Conservation (phyloP, 2,329 filamentous ascomycete species). For the Aspergillus ruber region DNA sequence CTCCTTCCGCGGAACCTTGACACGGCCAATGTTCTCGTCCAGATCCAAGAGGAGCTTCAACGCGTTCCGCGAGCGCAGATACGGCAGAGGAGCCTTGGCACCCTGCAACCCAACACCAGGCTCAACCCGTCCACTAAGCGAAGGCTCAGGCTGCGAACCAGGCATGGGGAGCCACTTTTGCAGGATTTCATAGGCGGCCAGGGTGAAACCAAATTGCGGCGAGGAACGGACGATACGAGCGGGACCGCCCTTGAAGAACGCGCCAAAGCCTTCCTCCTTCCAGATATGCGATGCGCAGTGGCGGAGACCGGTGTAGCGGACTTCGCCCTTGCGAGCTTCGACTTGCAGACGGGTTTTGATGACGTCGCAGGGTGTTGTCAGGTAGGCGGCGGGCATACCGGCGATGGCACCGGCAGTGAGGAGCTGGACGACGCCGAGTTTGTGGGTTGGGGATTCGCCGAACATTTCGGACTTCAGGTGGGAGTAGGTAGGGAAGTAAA, state of each 20-base stretch:
- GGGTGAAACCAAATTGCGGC: slow-evolving; percentile 95
- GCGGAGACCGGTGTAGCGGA: slow-evolving; percentile 75
- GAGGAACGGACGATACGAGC: slow-evolving; percentile 92
- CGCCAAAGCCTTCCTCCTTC: slow-evolving; percentile 86
- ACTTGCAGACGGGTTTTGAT: slow-evolving; percentile 99
- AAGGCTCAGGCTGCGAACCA: slow-evolving; percentile 50
- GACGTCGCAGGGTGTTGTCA: slow-evolving; percentile 95
- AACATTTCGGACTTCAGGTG: slow-evolving; percentile 93
- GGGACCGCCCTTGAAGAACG: slow-evolving; percentile 98
- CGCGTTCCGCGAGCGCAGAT: slow-evolving; percentile 74
- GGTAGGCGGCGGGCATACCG: slow-evolving; percentile 84
- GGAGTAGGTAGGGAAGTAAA: slow-evolving; percentile 96
- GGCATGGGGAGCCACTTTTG: slow-evolving; percentile 76
- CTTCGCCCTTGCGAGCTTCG: slow-evolving; percentile 92
- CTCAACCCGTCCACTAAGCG: slow-evolving; percentile 56
- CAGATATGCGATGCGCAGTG: slow-evolving; percentile 79
- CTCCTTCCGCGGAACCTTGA: slow-evolving; percentile 49
- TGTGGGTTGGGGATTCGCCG: slow-evolving; percentile 79
- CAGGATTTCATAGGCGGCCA: slow-evolving; percentile 89
- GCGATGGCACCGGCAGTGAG: slow-evolving; percentile 91
- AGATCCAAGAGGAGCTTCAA: slow-evolving; percentile 93
- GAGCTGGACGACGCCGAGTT: slow-evolving; percentile 82
- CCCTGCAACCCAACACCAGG: slow-evolving; percentile 58
- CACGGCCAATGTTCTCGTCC: slow-evolving; percentile 83
- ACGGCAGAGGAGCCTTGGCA: slow-evolving; percentile 58